Conservation (phyloP, 2,329 filamentous ascomycete genomes). For the Chaetoscypha palmicola region DNA sequence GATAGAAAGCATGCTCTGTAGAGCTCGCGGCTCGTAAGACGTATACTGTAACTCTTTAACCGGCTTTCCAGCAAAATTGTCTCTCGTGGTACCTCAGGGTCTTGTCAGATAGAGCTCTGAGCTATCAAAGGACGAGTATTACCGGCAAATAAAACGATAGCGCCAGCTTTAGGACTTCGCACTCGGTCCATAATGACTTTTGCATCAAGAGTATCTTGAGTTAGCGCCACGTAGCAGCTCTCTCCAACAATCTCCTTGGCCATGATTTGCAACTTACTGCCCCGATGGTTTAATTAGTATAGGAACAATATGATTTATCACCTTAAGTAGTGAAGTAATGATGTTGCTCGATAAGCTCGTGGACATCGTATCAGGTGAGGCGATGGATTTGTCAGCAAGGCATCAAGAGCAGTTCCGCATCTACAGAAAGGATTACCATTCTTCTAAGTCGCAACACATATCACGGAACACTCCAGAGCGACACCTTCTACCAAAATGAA, state of each 20-base stretch:
- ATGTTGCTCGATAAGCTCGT: too few relatives aligned
- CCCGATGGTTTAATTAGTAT: too few relatives aligned
- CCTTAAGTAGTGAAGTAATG: too few relatives aligned
- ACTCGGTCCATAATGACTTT: constrained; percentile 56
- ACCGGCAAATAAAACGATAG: constrained; percentile 72
- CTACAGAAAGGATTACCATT: too few relatives aligned
- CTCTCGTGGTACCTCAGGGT: constrained; percentile 59
- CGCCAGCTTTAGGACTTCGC: constrained; percentile 65
- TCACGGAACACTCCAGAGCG: not conserved
- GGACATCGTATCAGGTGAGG: too few relatives aligned
- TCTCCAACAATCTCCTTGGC: constrained; percentile 40
- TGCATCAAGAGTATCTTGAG: constrained; percentile 52
- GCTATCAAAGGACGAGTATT: constrained; percentile 21
- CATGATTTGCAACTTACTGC: too few relatives aligned
- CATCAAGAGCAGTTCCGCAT: too few relatives aligned
- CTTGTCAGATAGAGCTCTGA: constrained; percentile 5
- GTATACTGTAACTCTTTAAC: constrained; percentile 71
- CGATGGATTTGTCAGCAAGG: too few relatives aligned
- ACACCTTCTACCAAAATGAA: not conserved
- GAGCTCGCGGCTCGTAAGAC: constrained; percentile 63
- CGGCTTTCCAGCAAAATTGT: constrained; percentile 64
- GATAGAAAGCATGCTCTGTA: constrained; percentile 62
- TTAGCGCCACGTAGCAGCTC: constrained; percentile 61
- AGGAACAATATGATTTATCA: too few relatives aligned
- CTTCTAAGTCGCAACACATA: too few relatives aligned